Conservation (phyloP, 352 stramenopile genomes). For the Phytopythium aichiense region DNA sequence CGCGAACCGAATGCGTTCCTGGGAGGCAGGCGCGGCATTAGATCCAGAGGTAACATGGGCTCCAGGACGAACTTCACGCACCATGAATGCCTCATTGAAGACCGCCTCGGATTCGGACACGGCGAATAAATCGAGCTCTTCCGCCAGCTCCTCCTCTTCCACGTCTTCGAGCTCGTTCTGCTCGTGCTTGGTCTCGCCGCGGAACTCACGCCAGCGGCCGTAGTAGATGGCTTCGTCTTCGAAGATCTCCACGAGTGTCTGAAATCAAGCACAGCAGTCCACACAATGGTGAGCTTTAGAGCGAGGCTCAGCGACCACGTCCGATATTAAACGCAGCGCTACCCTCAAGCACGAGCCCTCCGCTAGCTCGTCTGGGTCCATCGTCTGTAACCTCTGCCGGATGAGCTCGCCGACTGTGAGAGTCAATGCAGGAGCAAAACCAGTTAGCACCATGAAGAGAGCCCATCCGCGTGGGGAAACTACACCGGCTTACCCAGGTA, state of each 20-base stretch:
- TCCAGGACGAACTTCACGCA: slow-evolving; percentile 8
- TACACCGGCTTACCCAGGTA: slow-evolving; percentile 25
- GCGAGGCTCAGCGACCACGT: neutral
- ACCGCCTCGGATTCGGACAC: slow-evolving; percentile 72
- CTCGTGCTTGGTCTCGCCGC: slow-evolving; percentile 71
- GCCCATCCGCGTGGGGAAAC: too few species aligned
- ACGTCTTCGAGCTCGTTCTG: slow-evolving; percentile 76
- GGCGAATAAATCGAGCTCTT: slow-evolving; percentile 83
- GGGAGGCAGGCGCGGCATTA: neutral
- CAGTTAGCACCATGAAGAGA: slow-evolving; percentile 1
- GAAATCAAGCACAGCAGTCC: slow-evolving; percentile 2
- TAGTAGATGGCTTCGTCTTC: slow-evolving; percentile 79
- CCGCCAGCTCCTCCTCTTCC: slow-evolving; percentile 75
- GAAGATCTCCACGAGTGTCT: slow-evolving; percentile 77
- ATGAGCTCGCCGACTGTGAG: slow-evolving; percentile 55
- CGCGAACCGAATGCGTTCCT: slow-evolving; percentile 83
- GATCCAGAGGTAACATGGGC: neutral
- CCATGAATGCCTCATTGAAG: slow-evolving; percentile 72
- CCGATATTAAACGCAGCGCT: neutral
- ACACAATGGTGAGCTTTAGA: neutral
- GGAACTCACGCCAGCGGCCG: slow-evolving; percentile 81
- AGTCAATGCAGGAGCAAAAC: neutral
- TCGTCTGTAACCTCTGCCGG: slow-evolving; percentile 23
- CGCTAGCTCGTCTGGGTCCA: slow-evolving; percentile 43
- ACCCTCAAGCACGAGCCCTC: slow-evolving; percentile 51